phyloP scores from a whole-genome alignment of 192 early-diverging fungal species.

The Hyaloraphidium curvatum region DNA sequence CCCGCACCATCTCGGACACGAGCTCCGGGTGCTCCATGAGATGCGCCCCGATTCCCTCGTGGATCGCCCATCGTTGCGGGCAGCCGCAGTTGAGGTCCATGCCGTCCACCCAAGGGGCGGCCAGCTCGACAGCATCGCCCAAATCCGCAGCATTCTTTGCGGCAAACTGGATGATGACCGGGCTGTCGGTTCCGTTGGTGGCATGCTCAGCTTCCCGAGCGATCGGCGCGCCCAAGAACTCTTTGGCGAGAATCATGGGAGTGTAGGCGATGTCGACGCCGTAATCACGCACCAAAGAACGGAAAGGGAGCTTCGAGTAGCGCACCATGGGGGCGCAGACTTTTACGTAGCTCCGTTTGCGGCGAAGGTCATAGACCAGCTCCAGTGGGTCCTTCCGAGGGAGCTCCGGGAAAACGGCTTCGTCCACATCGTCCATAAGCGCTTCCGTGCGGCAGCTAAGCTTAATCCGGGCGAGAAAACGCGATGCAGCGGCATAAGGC shows the following conservation, averaged over 20 bases:
- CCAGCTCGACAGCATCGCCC: conserved; percentile 66
- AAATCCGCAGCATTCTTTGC: conserved; percentile 59
- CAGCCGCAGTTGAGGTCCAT: conserved; percentile 74
- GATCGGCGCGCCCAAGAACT: conserved; percentile 66
- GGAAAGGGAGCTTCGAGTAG: conserved; percentile 86
- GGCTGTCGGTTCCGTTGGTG: conserved; percentile 58
- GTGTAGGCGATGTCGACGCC: conserved; percentile 77
- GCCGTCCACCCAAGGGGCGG: conserved; percentile 34
- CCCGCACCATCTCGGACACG: conserved; percentile 77
- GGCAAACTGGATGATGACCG: conserved; percentile 88
- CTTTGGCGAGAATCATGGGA: conserved; percentile 90
- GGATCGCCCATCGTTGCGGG: conserved; percentile 87
- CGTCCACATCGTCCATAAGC: too few relatives aligned
- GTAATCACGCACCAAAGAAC: conserved; percentile 71
- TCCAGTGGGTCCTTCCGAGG: too few relatives aligned
- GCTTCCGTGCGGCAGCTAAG: too few relatives aligned
- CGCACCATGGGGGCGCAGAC: conserved; percentile 98
- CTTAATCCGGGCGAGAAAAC: too few relatives aligned
- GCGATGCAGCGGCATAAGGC: too few relatives aligned
- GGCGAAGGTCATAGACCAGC: too few relatives aligned
- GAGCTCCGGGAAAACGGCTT: too few relatives aligned
- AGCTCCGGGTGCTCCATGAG: conserved; percentile 75
- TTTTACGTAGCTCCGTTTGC: too few relatives aligned
- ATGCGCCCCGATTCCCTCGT: conserved; percentile 69
- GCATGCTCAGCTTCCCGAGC: conserved; percentile 65